A percentile compares a stretch with the other conserved stretches of the same genome.
phyloP scores from a whole-genome alignment of 345 rosid genomes.

The Geranium rotundifolium region DNA sequence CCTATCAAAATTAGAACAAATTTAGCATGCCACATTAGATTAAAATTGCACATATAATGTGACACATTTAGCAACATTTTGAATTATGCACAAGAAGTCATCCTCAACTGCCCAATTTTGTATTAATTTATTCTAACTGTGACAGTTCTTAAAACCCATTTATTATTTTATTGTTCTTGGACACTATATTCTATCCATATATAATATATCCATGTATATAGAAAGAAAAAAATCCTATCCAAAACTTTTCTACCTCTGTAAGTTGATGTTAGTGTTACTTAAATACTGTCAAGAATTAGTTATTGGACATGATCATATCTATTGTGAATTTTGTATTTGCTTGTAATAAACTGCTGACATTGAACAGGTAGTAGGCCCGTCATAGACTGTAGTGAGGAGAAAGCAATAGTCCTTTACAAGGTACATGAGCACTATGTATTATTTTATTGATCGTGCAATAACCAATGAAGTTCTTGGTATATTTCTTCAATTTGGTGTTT shows the following conservation, averaged over 20 bases:
- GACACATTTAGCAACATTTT: too few species aligned
- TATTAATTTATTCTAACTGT: too few species aligned
- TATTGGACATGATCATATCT: not conserved
- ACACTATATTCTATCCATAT: not conserved
- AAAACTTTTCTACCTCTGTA: not conserved
- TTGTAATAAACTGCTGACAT: slow-evolving; percentile 7
- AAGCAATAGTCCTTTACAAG: slow-evolving; percentile 81
- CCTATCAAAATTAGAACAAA: too few species aligned
- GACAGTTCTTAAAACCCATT: too few species aligned
- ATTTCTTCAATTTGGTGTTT: slow-evolving; percentile 11
- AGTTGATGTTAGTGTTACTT: slow-evolving; percentile 1
- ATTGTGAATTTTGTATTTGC: not conserved
- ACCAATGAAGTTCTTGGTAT: not conserved
- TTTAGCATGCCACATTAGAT: too few species aligned
- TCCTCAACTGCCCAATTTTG: too few species aligned
- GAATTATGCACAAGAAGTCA: too few species aligned
- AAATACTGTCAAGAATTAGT: slow-evolving; percentile 7
- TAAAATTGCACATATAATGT: too few species aligned
- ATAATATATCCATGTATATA: not conserved
- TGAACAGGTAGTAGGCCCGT: slow-evolving; percentile 42
- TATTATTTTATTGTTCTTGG: not conserved
- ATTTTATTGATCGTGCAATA: slow-evolving; percentile 1
- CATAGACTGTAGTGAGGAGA: slow-evolving; percentile 48
- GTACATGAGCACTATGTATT: slow-evolving; percentile 23
- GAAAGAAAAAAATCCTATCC: not conserved